Percentiles rank a stretch among this genome's conserved stretches.
phyloP scores from a whole-genome alignment of 2,329 filamentous ascomycete genomes.

The Ambrosiella beaveri region DNA sequence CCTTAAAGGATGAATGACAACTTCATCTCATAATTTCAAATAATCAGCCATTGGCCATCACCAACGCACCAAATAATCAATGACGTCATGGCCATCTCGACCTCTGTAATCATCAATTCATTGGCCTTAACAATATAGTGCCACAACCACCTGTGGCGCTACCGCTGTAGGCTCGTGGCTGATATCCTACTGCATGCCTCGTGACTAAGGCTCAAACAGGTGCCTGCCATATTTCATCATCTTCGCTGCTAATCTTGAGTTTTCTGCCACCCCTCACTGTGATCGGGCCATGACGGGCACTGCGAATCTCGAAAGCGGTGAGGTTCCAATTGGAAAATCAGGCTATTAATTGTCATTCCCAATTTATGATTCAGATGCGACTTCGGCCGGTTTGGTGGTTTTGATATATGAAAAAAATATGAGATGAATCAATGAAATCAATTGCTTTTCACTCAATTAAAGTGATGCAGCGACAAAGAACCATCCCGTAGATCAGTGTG shows the following conservation, averaged over 20 bases:
- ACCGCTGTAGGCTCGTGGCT: neutral
- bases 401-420: neutral
- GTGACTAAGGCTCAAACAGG: slow-evolving; percentile 5
- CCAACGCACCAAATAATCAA: neutral
- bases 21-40: neutral
- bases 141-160: neutral
- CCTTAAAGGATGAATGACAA: neutral
- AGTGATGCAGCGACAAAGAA: no score
- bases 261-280: slow-evolving; percentile 1
- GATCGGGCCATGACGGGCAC: neutral
- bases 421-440: no score
- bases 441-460: no score
- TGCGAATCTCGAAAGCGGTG: neutral
- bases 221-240: neutral
- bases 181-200: neutral
- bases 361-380: neutral
- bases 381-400: no score
- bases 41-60: neutral
- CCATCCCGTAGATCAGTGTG: no score
- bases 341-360: neutral
- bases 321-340: neutral
- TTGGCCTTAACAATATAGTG: neutral
- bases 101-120: neutral
- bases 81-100: neutral
- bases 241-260: neutral